Evolutionary conservation across 805 yeast genomes (phyloP), one percentile per base, ranked within the genome.

Genomic region (Isabelozyma gotoi): DNA sequence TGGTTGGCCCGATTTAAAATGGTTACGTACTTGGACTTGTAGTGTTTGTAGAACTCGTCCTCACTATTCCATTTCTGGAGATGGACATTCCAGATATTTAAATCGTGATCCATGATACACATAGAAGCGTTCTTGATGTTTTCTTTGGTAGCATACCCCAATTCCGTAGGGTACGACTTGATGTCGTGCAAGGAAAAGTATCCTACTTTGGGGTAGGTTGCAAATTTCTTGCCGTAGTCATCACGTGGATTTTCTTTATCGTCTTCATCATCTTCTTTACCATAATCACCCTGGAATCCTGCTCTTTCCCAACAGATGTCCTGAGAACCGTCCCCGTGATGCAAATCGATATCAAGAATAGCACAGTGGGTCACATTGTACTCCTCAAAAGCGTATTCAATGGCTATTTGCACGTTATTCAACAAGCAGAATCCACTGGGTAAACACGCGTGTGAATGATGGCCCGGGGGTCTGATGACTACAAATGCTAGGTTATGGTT

Each of bases 321-420:
- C 54, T 88, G 96, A 5, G 88, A 78, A 11, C 96, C 96, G 62
- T 88, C 96, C 14, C 96, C 96, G 57, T 88, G 96, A 57, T 88
- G 96, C 34, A 88, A 70, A 60, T 88, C 96, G 48, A 88, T 84
- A 60, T 88, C 96, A 21, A 88, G 63, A 15, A 88, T 84, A 0
- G 85, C 90, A 14, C 89, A 89, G 65, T 88, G 96, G 0, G 92
- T 83, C 2, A 88, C 81, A 2, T 73, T 80, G 53, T 84, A 78
- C 6, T 69, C 60, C 35, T 69, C 77, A 42, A 71, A 75, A 0
- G 95, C 95, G 56, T 88, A 88, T 55, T 86, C 91, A 19, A 85
- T 80, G 2, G 85, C 88, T 27, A 88, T 80, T 46, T 88, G 95
- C 0, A 84, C 95, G 55, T 88, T 88, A 64, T 88, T 88, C 41